A percentile compares a stretch with the other conserved stretches of the same genome.
Conservation (phyloP, 441 rosid genomes). For the Lepidium campestre region DNA sequence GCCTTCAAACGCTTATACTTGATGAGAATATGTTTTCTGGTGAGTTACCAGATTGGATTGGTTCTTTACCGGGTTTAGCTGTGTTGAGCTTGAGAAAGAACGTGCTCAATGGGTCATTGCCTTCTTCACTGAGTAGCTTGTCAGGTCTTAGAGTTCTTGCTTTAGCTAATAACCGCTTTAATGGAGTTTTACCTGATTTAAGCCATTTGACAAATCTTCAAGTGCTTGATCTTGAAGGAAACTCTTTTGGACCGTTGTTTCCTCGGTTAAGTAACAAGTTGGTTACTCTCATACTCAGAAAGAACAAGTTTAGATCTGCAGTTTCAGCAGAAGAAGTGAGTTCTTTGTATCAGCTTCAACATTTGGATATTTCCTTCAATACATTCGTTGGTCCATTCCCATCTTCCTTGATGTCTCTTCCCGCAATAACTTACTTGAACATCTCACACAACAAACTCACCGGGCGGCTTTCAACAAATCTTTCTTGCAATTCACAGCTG, state of each 20-base stretch:
- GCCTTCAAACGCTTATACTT: conserved; percentile 73
- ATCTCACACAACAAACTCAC: conserved; percentile 81
- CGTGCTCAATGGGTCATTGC: conserved; percentile 64
- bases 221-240: conserved; percentile 81
- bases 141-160: conserved; percentile 70
- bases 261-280: conserved; percentile 69
- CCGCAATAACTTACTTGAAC: conserved; percentile 54
- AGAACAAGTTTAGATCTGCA: conserved; percentile 78
- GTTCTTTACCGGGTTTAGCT: conserved; percentile 47
- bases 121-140: conserved; percentile 55
- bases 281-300: conserved; percentile 62
- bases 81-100: conserved; percentile 79
- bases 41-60: conserved; percentile 56
- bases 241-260: conserved; percentile 68
- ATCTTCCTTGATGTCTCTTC: conserved; percentile 54
- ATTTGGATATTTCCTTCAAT: conserved; percentile 73
- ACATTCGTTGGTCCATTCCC: conserved; percentile 80
- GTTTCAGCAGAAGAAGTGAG: conserved; percentile 49
- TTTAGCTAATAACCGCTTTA: conserved; percentile 70
- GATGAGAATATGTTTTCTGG: conserved; percentile 82
- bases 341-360: conserved; percentile 69
- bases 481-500: conserved; percentile 63
- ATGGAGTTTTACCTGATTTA: conserved; percentile 67
- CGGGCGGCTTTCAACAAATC: conserved; percentile 64
- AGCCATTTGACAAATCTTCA: conserved; percentile 74